Percentiles rank a stretch among this genome's conserved stretches.
Evolutionary conservation across 2,329 filamentous ascomycete species (phyloP).

Genomic region (Alternaria infectoria): DNA sequence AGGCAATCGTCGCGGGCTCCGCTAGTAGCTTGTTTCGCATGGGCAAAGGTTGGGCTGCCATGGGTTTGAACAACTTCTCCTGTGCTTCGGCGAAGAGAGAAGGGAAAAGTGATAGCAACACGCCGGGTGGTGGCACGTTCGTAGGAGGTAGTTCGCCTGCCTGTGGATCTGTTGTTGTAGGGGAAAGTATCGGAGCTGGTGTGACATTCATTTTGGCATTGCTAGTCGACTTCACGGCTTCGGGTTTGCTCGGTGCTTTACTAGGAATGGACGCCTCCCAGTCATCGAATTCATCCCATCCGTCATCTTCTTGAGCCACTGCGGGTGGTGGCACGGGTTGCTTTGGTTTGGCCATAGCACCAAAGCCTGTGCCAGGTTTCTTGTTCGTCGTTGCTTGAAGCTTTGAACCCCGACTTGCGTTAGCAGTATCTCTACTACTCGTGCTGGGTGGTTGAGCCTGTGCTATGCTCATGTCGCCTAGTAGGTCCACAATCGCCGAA

Average conservation of each 20-base stretch:
- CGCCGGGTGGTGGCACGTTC: slow-evolving; percentile 86
- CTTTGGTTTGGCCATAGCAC: slow-evolving; percentile 14
- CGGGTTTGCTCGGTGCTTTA: slow-evolving; percentile 9
- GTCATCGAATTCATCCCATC: slow-evolving; percentile 56
- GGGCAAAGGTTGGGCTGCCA: slow-evolving; percentile 63
- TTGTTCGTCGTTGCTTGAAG: slow-evolving; percentile 11
- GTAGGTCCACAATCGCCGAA: slow-evolving; percentile 32
- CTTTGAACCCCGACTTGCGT: background rate
- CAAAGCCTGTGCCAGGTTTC: slow-evolving; percentile 19
- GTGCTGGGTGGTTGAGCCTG: slow-evolving; percentile 16
- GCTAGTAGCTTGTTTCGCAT: slow-evolving; percentile 69
- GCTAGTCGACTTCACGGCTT: background rate
- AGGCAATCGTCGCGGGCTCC: slow-evolving; percentile 66
- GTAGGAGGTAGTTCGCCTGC: slow-evolving; percentile 66
- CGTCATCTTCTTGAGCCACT: slow-evolving; percentile 35
- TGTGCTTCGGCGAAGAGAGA: slow-evolving; percentile 71
- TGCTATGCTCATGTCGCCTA: slow-evolving; percentile 36
- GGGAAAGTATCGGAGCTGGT: slow-evolving; percentile 30
- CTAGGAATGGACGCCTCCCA: slow-evolving; percentile 45
- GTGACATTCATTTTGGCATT: background rate
- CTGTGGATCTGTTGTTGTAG: slow-evolving; percentile 25
- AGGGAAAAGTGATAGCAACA: slow-evolving; percentile 79
- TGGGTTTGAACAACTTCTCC: slow-evolving; percentile 68
- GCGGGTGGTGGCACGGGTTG: slow-evolving; percentile 1
- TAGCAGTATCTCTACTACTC: background rate